Evolutionary conservation across 2,329 filamentous ascomycete genomes (phyloP).

Genomic region (Mycosphaerelloides madeirae): DNA sequence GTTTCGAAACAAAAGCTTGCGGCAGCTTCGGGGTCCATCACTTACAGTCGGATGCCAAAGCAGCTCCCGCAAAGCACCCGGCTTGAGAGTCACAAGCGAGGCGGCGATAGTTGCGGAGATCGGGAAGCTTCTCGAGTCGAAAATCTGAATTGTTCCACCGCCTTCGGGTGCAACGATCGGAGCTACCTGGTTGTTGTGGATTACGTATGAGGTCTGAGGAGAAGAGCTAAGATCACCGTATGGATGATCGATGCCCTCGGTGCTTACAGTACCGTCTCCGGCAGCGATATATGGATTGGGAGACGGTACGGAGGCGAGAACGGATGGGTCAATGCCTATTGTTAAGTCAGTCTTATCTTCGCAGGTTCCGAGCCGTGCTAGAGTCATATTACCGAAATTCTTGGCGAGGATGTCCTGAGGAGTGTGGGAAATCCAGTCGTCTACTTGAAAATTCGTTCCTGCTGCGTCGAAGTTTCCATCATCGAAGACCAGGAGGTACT

Average conservation of each 20-base stretch:
- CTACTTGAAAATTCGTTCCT: constrained; percentile 61
- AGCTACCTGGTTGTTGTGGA: constrained; percentile 4
- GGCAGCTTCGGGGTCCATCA: not conserved
- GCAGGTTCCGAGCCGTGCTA: too few relatives aligned
- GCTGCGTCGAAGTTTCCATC: constrained; percentile 53
- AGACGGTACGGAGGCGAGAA: constrained; percentile 56
- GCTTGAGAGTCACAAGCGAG: constrained; percentile 60
- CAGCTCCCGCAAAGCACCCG: constrained; percentile 59
- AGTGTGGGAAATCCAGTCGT: constrained; percentile 66
- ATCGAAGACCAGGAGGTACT: constrained; percentile 48
- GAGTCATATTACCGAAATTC: constrained; percentile 48
- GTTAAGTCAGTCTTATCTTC: not conserved
- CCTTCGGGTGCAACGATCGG: constrained; percentile 43
- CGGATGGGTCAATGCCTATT: constrained; percentile 47
- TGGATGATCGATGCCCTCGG: constrained; percentile 45
- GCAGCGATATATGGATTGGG: constrained; percentile 57
- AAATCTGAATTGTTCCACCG: constrained; percentile 59
- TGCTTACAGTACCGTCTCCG: constrained; percentile 47
- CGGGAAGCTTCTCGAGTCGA: constrained; percentile 62
- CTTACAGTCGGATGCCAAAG: constrained; percentile 58
- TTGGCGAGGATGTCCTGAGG: constrained; percentile 61
- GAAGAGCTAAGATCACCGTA: constrained; percentile 44
- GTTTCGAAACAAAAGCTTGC: too few relatives aligned
- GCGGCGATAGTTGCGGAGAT: constrained; percentile 62
- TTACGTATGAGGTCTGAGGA: constrained; percentile 57